These are phyloP conservation scores for Chernovozyma aurita DNA, from an alignment of 1,139 yeast genomes.

Conservation along the genomic window DNA sequence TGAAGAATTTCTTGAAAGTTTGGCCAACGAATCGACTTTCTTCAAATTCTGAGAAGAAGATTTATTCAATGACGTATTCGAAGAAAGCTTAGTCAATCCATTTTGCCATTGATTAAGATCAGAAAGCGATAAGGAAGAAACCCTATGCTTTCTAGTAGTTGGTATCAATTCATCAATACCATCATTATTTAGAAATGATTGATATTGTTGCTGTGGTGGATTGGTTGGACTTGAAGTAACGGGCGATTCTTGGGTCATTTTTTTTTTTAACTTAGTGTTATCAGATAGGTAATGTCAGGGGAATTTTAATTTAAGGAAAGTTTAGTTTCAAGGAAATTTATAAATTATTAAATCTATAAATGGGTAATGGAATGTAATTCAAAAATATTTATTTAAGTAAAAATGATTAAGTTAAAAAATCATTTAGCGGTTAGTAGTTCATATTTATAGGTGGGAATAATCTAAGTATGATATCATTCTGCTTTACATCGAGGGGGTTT, in stretches of 20 bases:
- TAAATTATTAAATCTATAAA: too few species aligned
- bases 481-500: too few species aligned
- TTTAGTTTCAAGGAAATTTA: too few species aligned
- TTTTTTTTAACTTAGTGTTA: too few species aligned
- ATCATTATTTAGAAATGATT: conserved; percentile 64
- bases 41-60: conserved; percentile 39
- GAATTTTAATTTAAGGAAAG: too few species aligned
- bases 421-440: too few species aligned
- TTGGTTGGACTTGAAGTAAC: background rate
- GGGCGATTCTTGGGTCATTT: background rate
- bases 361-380: too few species aligned
- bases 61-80: conserved; percentile 35
- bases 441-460: conserved; percentile 1
- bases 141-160: conserved; percentile 54
- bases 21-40: conserved; percentile 47
- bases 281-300: too few species aligned
- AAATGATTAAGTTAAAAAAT: background rate
- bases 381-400: too few species aligned
- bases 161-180: conserved; percentile 68
- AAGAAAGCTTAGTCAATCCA: conserved; percentile 47
- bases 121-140: conserved; percentile 65
- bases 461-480: conserved; percentile 5
- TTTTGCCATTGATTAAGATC: conserved; percentile 61
- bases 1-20: conserved; percentile 49
- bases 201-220: conserved; percentile 15